Evolutionary conservation across 495 filamentous ascomycete genomes (phyloP).

Genomic region (Neurospora hispaniola): DNA sequence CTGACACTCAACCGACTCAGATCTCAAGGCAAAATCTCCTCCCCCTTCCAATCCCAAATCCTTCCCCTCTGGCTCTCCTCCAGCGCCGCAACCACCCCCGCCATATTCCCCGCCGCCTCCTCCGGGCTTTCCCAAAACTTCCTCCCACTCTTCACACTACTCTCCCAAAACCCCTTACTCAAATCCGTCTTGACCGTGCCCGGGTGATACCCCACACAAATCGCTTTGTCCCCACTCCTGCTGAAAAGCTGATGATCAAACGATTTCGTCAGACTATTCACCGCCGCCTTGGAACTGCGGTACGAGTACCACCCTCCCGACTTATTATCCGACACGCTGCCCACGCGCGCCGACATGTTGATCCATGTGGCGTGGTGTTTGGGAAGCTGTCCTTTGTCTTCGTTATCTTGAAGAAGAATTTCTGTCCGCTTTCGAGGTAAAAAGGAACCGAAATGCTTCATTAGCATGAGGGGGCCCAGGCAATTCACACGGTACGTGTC

Average conservation of each 20-base stretch:
- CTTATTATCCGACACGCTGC: conserved; percentile 58
- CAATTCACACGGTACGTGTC: conserved; percentile 58
- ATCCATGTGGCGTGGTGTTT: conserved; percentile 51
- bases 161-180: conserved; percentile 60
- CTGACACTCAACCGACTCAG: too few species aligned
- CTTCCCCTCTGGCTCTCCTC: conserved; percentile 45
- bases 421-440: conserved; percentile 43
- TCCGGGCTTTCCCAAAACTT: conserved; percentile 43
- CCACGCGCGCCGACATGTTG: conserved; percentile 68
- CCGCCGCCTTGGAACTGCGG: conserved; percentile 59
- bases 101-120: conserved; percentile 49
- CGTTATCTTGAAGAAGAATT: not conserved
- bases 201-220: conserved; percentile 66
- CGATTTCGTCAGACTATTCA: conserved; percentile 59
- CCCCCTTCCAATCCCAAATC: conserved; percentile 71
- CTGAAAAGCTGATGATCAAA: conserved; percentile 58
- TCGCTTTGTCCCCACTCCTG: conserved; percentile 44
- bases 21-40: conserved; percentile 51
- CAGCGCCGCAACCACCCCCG: conserved; percentile 42
- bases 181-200: conserved; percentile 72
- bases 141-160: conserved; percentile 41
- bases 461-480: conserved; percentile 61
- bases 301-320: conserved; percentile 71
- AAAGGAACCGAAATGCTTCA: conserved; percentile 61
- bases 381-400: too few species aligned